These are phyloP conservation scores for Solanum chiquidenum DNA, from an alignment of 257 asterid species.

Conservation along the genomic window DNA sequence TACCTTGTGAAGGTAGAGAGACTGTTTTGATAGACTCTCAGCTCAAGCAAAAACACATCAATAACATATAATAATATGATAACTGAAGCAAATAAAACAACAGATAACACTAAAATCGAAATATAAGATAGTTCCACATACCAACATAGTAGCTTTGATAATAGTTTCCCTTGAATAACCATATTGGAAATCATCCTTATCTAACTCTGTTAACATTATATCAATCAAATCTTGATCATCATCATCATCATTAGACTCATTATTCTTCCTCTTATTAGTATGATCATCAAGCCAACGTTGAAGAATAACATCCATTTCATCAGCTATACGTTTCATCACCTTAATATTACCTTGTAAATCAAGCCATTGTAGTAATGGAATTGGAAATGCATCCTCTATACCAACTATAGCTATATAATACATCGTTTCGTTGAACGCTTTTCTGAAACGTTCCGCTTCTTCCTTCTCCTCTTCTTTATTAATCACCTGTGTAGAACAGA, in stretches of 20 bases:
- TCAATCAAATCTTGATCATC: conserved; percentile 18
- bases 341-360: conserved; percentile 20
- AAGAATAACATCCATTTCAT: conserved; percentile 18
- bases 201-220: conserved; percentile 6
- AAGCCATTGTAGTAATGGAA: conserved; percentile 7
- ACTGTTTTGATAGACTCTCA: no score
- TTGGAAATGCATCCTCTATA: conserved; percentile 10
- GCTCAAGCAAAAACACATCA: no score
- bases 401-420: conserved; percentile 1
- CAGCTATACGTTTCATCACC: conserved; percentile 13
- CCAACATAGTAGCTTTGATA: neutral
- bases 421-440: neutral
- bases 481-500: neutral
- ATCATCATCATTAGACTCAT: neutral
- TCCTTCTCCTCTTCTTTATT: neutral
- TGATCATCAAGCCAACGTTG: conserved; percentile 23
- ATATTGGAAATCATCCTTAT: neutral
- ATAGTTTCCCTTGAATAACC: neutral
- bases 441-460: neutral
- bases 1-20: no score
- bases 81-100: no score
- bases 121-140: neutral
- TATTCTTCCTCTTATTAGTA: neutral
- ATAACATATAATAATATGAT: no score
- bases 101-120: neutral